Percentiles rank a stretch among this genome's conserved stretches.
phyloP scores from a whole-genome alignment of 805 yeast species.

The Danielozyma ontarioensis region DNA sequence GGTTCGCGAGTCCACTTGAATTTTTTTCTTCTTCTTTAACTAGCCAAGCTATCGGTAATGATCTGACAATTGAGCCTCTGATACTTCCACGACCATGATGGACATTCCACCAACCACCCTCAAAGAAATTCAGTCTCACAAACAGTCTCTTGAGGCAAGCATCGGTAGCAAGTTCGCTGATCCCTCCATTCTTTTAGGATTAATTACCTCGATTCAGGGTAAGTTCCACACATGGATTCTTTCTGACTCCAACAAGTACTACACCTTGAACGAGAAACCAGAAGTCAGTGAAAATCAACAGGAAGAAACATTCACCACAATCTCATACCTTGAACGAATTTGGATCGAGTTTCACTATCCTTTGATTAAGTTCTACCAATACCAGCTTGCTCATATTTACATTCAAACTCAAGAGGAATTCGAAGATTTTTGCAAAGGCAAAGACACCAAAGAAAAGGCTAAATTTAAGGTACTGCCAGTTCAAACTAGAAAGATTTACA shows the following conservation, averaged over 20 bases:
- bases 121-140: slow-evolving; percentile 10
- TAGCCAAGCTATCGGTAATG: too few species aligned
- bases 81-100: too few species aligned
- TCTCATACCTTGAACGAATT: slow-evolving; percentile 35
- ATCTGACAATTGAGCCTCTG: too few species aligned
- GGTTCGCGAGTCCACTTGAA: too few species aligned
- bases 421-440: slow-evolving; percentile 9
- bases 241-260: slow-evolving; percentile 30
- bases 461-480: slow-evolving; percentile 35
- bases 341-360: slow-evolving; percentile 68
- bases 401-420: slow-evolving; percentile 11
- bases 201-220: slow-evolving; percentile 44
- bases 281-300: slow-evolving; percentile 14
- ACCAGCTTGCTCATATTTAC: slow-evolving; percentile 24
- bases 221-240: slow-evolving; percentile 39
- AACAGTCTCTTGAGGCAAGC: slow-evolving; percentile 23
- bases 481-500: slow-evolving; percentile 54
- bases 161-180: slow-evolving; percentile 21
- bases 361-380: slow-evolving; percentile 52
- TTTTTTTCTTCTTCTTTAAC: too few species aligned
- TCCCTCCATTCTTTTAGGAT: slow-evolving; percentile 45
- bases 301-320: slow-evolving; percentile 32
- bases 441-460: slow-evolving; percentile 8
- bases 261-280: slow-evolving; percentile 10
- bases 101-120: background rate